Percentiles rank a stretch among this genome's conserved stretches.
Conservation (phyloP, 352 stramenopile genomes). For the Globisporangium viniferum region DNA sequence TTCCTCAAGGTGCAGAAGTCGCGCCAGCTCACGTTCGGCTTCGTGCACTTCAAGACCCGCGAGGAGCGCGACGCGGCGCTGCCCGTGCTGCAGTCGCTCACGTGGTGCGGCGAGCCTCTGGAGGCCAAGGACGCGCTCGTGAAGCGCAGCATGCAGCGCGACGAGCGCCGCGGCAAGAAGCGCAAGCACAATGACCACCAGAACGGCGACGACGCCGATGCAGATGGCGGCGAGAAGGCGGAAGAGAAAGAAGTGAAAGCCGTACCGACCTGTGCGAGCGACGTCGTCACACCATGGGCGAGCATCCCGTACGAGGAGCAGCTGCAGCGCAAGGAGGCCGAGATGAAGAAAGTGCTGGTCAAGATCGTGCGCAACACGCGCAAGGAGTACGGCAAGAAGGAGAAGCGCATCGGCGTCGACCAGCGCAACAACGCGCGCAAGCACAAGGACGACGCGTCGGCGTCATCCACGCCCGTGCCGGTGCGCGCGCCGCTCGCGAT, state of each 20-base stretch:
- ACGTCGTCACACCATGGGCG: conserved; percentile 84
- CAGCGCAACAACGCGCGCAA: conserved; percentile 57
- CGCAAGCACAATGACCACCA: conserved; percentile 22
- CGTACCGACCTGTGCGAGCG: conserved; percentile 44
- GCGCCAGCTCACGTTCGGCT: conserved; percentile 75
- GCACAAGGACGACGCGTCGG: conserved; percentile 34
- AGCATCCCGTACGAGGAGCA: conserved; percentile 78
- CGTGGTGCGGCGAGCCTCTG: conserved; percentile 67
- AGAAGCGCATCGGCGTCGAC: conserved; percentile 66
- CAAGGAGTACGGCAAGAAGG: conserved; percentile 86
- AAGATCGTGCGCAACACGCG: conserved; percentile 82
- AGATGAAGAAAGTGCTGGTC: conserved; percentile 89
- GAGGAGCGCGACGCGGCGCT: conserved; percentile 58
- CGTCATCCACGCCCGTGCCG: neutral
- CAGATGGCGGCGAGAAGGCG: neutral
- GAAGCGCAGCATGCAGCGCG: conserved; percentile 45
- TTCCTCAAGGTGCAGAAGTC: conserved; percentile 82
- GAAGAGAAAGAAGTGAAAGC: conserved; percentile 12
- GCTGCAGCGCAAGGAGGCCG: conserved; percentile 77
- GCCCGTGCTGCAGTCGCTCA: conserved; percentile 42
- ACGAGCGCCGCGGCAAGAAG: conserved; percentile 21
- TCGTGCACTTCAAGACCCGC: conserved; percentile 62
- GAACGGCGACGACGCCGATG: conserved; percentile 15
- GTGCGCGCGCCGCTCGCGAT: conserved; percentile 34
- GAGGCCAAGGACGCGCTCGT: conserved; percentile 78